A percentile compares a stretch with the other conserved stretches of the same genome.
Evolutionary conservation across 1,139 yeast genomes (phyloP).

Genomic region (Kodamaea sp.): DNA sequence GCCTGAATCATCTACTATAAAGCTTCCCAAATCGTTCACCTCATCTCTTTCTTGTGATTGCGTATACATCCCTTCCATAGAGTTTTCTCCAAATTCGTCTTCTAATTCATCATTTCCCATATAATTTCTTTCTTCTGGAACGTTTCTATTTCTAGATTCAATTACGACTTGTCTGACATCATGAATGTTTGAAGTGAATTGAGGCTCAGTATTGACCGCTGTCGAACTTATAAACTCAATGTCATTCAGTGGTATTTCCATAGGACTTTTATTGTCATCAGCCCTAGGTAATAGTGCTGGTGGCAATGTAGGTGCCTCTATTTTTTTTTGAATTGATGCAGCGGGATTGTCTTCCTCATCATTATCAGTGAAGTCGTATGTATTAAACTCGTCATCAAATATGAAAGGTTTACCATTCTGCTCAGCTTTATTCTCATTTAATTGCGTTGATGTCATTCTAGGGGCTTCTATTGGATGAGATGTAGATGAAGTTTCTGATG

Average conservation of each 20-base stretch:
- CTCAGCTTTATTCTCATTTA: neutral
- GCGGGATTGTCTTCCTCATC: neutral
- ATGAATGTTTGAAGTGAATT: neutral
- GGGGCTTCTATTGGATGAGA: slow-evolving; percentile 1
- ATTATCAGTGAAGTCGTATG: slow-evolving; percentile 10
- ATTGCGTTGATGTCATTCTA: slow-evolving; percentile 7
- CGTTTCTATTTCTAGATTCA: neutral
- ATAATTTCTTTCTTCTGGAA: slow-evolving; percentile 9
- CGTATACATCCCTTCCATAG: slow-evolving; percentile 38
- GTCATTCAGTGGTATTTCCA: too few relatives aligned
- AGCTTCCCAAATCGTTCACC: slow-evolving; percentile 29
- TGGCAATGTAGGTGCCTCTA: too few relatives aligned
- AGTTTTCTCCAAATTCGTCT: slow-evolving; percentile 40
- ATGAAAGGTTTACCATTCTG: neutral
- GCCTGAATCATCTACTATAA: slow-evolving; percentile 29
- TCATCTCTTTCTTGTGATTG: slow-evolving; percentile 35
- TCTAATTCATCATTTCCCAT: slow-evolving; percentile 24
- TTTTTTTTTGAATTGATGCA: too few relatives aligned
- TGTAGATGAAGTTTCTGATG: too few relatives aligned
- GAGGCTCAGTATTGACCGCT: too few relatives aligned
- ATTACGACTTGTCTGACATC: neutral
- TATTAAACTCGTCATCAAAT: slow-evolving; percentile 4
- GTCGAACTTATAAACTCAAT: too few relatives aligned
- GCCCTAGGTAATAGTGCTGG: too few relatives aligned
- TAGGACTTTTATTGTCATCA: too few relatives aligned